A percentile compares a stretch with the other conserved stretches of the same genome.
Conservation (phyloP, 2,329 filamentous ascomycete genomes). For the Fusarium verticillioides region DNA sequence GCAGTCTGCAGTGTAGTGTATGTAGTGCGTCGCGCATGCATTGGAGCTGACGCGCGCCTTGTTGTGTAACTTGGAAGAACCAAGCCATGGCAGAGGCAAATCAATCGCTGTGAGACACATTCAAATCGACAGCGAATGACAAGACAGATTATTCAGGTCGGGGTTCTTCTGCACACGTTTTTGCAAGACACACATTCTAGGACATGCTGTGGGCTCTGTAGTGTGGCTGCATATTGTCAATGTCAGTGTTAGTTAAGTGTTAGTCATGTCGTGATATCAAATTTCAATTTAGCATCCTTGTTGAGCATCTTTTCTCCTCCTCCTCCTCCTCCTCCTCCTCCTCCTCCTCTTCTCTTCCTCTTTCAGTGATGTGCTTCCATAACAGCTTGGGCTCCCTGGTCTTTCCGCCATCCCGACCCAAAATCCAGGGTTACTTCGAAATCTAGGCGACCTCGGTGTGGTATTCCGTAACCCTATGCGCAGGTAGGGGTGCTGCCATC, state of each 20-base stretch:
- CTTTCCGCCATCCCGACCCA: constrained; percentile 26
- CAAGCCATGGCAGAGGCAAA: constrained; percentile 2
- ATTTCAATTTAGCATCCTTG: constrained; percentile 10
- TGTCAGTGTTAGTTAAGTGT: constrained; percentile 13
- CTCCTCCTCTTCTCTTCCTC: background rate
- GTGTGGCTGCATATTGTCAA: constrained; percentile 29
- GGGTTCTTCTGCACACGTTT: background rate
- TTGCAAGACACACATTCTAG: background rate
- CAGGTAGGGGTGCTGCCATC: constrained; percentile 34
- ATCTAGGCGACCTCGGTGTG: constrained; percentile 34
- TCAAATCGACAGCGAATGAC: background rate
- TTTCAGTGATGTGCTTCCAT: constrained; percentile 12
- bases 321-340: no score
- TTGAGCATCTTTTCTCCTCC: background rate
- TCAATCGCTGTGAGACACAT: constrained; percentile 5
- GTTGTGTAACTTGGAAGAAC: constrained; percentile 31
- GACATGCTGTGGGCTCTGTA: background rate
- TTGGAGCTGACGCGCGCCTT: constrained; percentile 31
- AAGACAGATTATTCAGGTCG: background rate
- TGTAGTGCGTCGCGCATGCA: constrained; percentile 33
- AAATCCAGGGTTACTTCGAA: constrained; percentile 28
- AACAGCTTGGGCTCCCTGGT: background rate
- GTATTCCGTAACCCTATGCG: constrained; percentile 33
- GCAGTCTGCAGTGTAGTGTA: background rate
- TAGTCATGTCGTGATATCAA: constrained; percentile 1